Base-by-base conservation (phyloP, 352 stramenopile species). In the Globisporangium nodosum region DNA sequence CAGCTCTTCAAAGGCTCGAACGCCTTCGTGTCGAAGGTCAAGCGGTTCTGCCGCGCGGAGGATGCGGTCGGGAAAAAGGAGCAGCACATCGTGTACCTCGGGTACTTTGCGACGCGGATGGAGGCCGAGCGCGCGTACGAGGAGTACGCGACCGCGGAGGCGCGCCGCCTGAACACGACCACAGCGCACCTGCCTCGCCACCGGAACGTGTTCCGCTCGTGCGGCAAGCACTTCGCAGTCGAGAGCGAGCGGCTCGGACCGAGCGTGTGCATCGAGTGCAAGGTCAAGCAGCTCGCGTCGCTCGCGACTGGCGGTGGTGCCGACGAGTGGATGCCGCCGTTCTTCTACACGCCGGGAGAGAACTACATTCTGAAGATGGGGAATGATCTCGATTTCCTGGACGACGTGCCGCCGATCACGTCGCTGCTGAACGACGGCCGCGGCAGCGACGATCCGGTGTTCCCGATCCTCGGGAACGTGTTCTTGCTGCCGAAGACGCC, bases 301-400 rank as follows among this genome's bases (percentile, higher is more conserved):
- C 52, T 61, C 6, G 71, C 58, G 2, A 66, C 59, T 16, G 49
- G 24, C 9, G 31, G 55, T 20, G 31, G 54, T 40, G 49, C 49
- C 1, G 71, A 78, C 39, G 78, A 87, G 4, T 91, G 81, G 81
- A 65, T 69, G 9, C 81, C 81, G 5, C 78, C 81, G 9, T 91
- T 91, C 54, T 87, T 75, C 42, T 89, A 82, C 46, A 69, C 64
- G 9, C 66, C 70, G 0, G 77, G 70, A 0, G 62, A 78, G 9
- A 93, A 93, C 45, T 93, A 93, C 43, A 81, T 91, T 56, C 66
- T 93, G 51, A 85, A 86, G 69, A 76, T 93, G 68, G 75, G 67
- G 4, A 73, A 60, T 5, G 84, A 93, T 55, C 62, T 93, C 20
- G 76, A 90, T 43, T 93, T 93, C 61, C 61, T 93, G 0, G 76